A percentile compares a stretch with the other conserved stretches of the same genome.
Conservation (phyloP, 768 basidiomycete species). For the Lactarius quietus region DNA sequence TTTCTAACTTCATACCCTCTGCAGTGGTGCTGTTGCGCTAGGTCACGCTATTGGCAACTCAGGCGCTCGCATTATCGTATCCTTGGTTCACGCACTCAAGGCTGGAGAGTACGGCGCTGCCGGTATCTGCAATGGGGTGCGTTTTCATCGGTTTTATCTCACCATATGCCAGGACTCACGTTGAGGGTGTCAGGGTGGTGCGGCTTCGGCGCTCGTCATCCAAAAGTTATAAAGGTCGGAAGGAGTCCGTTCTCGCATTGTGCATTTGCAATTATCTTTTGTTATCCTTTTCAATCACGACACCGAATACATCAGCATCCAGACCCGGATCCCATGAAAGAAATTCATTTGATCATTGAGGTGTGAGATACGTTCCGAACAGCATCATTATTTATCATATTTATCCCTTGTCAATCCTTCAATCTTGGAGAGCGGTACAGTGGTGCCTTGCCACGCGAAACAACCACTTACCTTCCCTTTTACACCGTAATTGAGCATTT, state of each 20-base stretch:
- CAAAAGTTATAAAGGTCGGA: slow-evolving; percentile 60
- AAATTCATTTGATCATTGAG: not conserved
- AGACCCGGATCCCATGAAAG: not conserved
- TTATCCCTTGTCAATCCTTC: not conserved
- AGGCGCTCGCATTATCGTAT: slow-evolving; percentile 90
- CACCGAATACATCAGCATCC: not conserved
- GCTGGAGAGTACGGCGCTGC: slow-evolving; percentile 92
- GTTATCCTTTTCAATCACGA: slow-evolving; percentile 1
- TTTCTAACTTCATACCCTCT: slow-evolving; percentile 17
- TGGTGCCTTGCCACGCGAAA: no score
- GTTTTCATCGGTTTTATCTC: slow-evolving; percentile 33
- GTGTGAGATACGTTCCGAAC: not conserved
- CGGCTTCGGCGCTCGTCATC: slow-evolving; percentile 85
- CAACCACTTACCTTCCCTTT: not conserved
- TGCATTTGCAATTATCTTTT: slow-evolving; percentile 7
- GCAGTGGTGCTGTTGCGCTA: slow-evolving; percentile 92
- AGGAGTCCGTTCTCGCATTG: not conserved
- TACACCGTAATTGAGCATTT: not conserved
- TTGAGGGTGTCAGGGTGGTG: slow-evolving; percentile 67
- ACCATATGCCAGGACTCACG: slow-evolving; percentile 11
- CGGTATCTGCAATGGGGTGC: slow-evolving; percentile 94
- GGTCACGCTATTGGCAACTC: slow-evolving; percentile 97
- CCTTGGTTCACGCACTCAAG: slow-evolving; percentile 88
- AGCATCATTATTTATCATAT: no score
- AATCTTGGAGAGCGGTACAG: no score